Conservation (phyloP, 2,329 filamentous ascomycete genomes). For the Paraphaeosphaeria sporulosa region DNA sequence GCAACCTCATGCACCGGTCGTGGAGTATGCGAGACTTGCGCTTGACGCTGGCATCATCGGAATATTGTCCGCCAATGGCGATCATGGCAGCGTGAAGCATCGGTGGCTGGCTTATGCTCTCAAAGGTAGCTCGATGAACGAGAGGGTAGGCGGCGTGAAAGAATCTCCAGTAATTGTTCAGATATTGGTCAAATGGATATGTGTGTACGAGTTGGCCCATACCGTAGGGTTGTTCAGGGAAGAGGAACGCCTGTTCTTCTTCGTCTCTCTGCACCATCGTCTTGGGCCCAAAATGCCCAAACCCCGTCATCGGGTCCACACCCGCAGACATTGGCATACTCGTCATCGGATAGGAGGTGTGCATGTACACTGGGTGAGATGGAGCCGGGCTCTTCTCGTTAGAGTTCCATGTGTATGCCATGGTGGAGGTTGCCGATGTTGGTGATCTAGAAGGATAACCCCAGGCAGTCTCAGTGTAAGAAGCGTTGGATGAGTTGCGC, state of each 20-base stretch:
- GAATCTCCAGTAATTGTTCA: constrained; percentile 55
- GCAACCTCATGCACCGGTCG: constrained; percentile 51
- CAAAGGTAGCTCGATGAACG: constrained; percentile 52
- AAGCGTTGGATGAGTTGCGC: constrained; percentile 48
- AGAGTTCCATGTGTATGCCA: constrained; percentile 41
- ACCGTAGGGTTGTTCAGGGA: constrained; percentile 47
- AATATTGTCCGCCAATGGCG: constrained; percentile 53
- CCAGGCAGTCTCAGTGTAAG: constrained; percentile 42
- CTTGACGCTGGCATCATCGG: constrained; percentile 43
- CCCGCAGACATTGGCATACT: constrained; percentile 29
- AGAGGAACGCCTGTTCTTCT: constrained; percentile 45
- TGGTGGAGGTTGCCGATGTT: constrained; percentile 43
- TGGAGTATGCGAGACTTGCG: constrained; percentile 50
- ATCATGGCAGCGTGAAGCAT: constrained; percentile 56
- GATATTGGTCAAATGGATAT: constrained; percentile 49
- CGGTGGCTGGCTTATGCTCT: constrained; percentile 45
- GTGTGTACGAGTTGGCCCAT: constrained; percentile 44
- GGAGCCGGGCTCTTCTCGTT: constrained; percentile 39
- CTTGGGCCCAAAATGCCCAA: constrained; percentile 38
- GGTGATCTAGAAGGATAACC: constrained; percentile 43
- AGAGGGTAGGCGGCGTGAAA: constrained; percentile 56
- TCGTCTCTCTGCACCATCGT: constrained; percentile 46
- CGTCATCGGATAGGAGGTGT: constrained; percentile 35
- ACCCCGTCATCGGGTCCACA: constrained; percentile 34
- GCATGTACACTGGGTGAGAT: constrained; percentile 32